Conservation (phyloP, 176 grass and related monocot genomes). For the Phoenix roebelenii region DNA sequence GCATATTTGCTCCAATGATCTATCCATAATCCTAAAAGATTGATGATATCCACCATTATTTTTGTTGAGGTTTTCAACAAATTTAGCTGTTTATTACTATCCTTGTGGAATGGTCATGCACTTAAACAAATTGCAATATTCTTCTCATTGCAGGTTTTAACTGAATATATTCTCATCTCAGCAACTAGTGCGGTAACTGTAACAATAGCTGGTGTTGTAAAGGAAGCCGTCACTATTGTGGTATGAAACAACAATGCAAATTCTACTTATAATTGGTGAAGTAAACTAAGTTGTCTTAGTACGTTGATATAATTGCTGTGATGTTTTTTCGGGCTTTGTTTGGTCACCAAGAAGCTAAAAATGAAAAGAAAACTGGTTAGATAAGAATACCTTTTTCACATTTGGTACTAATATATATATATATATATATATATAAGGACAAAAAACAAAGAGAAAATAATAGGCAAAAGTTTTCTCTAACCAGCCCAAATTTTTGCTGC, state of each 20-base stretch:
- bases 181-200: slow-evolving; percentile 97
- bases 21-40: background rate
- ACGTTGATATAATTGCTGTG: too few relatives aligned
- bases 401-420: too few relatives aligned
- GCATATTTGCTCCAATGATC: slow-evolving; percentile 4
- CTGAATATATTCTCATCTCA: slow-evolving; percentile 97
- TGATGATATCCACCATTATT: background rate
- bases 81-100: background rate
- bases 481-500: too few relatives aligned
- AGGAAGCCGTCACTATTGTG: slow-evolving; percentile 99
- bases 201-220: slow-evolving; percentile 95
- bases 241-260: slow-evolving; percentile 22
- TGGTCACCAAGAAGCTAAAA: too few relatives aligned
- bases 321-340: too few relatives aligned
- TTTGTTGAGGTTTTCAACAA: background rate
- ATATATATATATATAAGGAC: too few relatives aligned
- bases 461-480: too few relatives aligned
- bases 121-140: background rate
- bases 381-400: too few relatives aligned
- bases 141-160: slow-evolving; percentile 77
- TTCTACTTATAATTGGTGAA: background rate
- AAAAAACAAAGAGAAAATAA: too few relatives aligned
- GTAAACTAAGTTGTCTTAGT: too few relatives aligned
- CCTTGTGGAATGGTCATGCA: background rate
- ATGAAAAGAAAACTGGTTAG: too few relatives aligned